Percentiles rank a stretch among this genome's conserved stretches.
Conservation (phyloP, 768 basidiomycete genomes). For the Suillus subalutaceus region DNA sequence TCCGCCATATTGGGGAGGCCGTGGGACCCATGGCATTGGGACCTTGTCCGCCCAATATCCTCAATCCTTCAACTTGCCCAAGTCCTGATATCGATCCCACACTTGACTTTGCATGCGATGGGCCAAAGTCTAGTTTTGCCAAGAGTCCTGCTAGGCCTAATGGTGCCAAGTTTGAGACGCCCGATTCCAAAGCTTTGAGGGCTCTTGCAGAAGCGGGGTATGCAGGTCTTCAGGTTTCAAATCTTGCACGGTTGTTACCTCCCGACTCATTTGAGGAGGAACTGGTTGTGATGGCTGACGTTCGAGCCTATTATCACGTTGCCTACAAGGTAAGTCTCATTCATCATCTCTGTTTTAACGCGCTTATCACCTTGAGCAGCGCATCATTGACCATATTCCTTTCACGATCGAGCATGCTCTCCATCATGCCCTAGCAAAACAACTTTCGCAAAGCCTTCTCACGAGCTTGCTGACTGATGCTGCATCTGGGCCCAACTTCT, state of each 20-base stretch:
- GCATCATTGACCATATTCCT: slow-evolving; percentile 58
- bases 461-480: slow-evolving; percentile 31
- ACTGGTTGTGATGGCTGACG: slow-evolving; percentile 48
- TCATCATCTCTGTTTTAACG: slow-evolving; percentile 7
- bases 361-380: slow-evolving; percentile 36
- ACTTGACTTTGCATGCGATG: too few species aligned
- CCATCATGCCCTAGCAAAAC: slow-evolving; percentile 40
- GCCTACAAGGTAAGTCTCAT: slow-evolving; percentile 43
- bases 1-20: too few species aligned
- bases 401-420: slow-evolving; percentile 50
- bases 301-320: slow-evolving; percentile 53
- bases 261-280: slow-evolving; percentile 38
- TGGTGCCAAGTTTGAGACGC: neutral
- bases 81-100: too few species aligned
- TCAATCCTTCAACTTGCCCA: too few species aligned
- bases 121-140: too few species aligned
- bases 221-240: slow-evolving; percentile 15
- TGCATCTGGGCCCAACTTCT: slow-evolving; percentile 14
- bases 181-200: slow-evolving; percentile 22
- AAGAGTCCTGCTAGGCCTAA: too few species aligned
- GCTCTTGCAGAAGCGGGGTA: slow-evolving; percentile 37
- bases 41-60: too few species aligned
- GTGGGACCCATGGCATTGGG: too few species aligned
- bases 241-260: slow-evolving; percentile 24
- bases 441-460: slow-evolving; percentile 40